Evolutionary conservation across 768 basidiomycete species (phyloP).

Genomic region (Inosperma sp.): DNA sequence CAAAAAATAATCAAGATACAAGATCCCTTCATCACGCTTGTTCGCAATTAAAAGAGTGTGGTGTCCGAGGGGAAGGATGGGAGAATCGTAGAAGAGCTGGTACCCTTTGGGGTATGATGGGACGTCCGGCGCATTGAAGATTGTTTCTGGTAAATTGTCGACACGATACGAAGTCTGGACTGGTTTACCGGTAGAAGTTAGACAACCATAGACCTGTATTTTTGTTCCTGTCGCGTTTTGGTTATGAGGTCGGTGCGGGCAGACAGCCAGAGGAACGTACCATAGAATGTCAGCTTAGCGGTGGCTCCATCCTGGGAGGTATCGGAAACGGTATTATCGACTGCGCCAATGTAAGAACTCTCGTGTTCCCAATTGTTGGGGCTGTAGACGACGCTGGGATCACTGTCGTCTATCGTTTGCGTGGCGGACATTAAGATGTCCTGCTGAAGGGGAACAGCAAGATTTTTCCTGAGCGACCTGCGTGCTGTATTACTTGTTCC

Average conservation of each 20-base stretch:
- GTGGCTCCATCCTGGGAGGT: neutral
- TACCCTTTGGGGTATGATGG: no score
- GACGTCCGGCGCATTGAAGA: neutral
- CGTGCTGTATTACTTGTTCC: no score
- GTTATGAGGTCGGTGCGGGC: neutral
- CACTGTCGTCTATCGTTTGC: neutral
- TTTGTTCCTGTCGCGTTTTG: neutral
- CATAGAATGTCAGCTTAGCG: neutral
- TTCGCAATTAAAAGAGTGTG: conserved; percentile 3
- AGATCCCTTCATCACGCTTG: neutral
- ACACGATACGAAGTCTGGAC: neutral
- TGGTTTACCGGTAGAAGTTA: neutral
- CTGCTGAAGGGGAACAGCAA: no score
- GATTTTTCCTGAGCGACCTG: no score
- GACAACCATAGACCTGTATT: neutral
- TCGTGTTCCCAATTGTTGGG: neutral
- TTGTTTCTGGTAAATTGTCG: neutral
- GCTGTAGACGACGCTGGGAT: neutral
- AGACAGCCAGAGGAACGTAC: neutral
- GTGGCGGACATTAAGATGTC: no score
- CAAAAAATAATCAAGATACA: conserved; percentile 1
- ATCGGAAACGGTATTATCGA: neutral
- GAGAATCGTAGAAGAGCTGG: neutral
- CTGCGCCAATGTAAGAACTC: neutral
- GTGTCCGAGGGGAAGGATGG: neutral